Evolutionary conservation across 306 rosid species (phyloP), one percentile per base, ranked within the genome.

Genomic region (Urtica urens): DNA sequence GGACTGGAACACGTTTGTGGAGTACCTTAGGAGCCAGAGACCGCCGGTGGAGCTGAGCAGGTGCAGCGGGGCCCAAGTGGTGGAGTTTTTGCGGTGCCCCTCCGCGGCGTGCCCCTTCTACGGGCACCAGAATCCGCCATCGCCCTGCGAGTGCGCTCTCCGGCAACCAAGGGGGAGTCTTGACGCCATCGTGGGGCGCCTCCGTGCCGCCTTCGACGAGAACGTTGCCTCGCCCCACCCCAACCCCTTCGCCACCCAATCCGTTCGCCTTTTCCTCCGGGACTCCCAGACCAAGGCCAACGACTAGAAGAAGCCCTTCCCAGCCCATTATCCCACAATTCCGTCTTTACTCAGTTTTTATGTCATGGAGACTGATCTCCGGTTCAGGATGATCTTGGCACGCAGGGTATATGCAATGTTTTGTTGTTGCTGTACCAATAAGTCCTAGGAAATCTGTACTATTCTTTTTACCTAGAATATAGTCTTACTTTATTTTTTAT

Each of bases 131-230:
- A 73, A 77, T 43, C 83, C 83, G 1, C 66, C 83, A 0, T 73
- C 73, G 0, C 83, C 83, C 24, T 77, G 83, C 38, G 57, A 70
- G 39, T 77, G 83, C 41, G 76, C 79, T 0, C 77, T 77, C 4
- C 63, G 71, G 44, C 83, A 77, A 63, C 79, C 83, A 12, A 72
- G 83, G 83, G 83, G 83, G 2, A 77, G 83, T 66, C 79, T 77
- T 0, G 83, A 77, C 22, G 83, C 83, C 0, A 76, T 77, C 49
- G 65, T 77, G 30, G 83, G 83, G 33, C 68, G 83, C 17, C 76
- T 77, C 25, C 37, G 83, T 34, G 83, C 83, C 31, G 83, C 83
- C 28, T 77, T 57, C 10, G 83, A 77, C 44, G 83, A 77, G 49
- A 77, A 62, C 40, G 83, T 79, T 2, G 83, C 79, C 27, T 58